phyloP scores from a whole-genome alignment of 805 yeast genomes.

The Wickerhamiella domercqiae region DNA sequence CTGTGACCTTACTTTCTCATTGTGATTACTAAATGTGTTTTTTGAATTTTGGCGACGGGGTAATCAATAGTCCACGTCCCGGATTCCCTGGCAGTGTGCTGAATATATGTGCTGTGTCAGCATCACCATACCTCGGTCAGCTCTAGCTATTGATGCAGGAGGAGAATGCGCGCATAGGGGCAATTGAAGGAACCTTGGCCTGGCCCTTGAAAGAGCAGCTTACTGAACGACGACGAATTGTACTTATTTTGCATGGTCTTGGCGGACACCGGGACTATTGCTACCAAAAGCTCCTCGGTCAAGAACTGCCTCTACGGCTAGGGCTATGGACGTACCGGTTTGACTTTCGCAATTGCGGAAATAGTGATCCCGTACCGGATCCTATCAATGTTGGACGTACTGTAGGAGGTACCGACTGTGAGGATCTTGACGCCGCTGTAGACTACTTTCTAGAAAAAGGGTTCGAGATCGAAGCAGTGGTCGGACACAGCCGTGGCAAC shows the following conservation, averaged over 20 bases:
- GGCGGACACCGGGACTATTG: conserved; percentile 75
- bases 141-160: conserved; percentile 2
- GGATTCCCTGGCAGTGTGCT: too few species aligned
- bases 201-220: neutral
- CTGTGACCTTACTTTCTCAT: too few species aligned
- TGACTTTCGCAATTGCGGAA: conserved; percentile 80
- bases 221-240: conserved; percentile 23
- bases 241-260: conserved; percentile 64
- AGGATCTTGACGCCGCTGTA: conserved; percentile 43
- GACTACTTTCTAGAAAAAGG: conserved; percentile 22
- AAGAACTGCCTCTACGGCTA: conserved; percentile 36
- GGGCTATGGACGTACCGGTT: conserved; percentile 59
- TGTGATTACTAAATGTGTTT: too few species aligned
- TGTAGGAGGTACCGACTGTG: conserved; percentile 42
- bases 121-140: too few species aligned
- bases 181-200: conserved; percentile 4
- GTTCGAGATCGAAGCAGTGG: conserved; percentile 39
- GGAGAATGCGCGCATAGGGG: neutral
- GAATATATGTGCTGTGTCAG: too few species aligned
- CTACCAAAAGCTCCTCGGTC: conserved; percentile 51
- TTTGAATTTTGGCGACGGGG: too few species aligned
- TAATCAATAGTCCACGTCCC: too few species aligned
- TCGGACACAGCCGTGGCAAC: conserved; percentile 72
- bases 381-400: conserved; percentile 35
- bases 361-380: conserved; percentile 38